Base-by-base conservation (phyloP, 2,329 filamentous ascomycete species). In the Daldinia sp. region DNA sequence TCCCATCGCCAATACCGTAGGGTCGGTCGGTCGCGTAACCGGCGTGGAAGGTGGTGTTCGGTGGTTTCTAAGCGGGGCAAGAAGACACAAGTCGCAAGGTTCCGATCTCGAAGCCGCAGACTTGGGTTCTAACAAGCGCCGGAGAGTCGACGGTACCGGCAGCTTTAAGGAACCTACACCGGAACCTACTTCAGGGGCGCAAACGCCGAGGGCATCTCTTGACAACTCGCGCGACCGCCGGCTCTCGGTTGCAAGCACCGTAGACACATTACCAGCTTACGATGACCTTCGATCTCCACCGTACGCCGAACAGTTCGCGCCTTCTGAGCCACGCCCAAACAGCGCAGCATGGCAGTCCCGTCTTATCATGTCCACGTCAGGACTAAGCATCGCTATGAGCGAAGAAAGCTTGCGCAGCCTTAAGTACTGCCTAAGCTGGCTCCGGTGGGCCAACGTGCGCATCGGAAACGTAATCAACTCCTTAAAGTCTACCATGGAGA, bases 331-430 rank as follows among this genome's bases (percentile, higher is more conserved):
- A 4, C 71, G 71, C 11, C 66, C 71, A 7, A 66, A 68, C 45
- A 70, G 69, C 41, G 67, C 70, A 25, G 74, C 82, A 72, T 96
- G 93, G 93, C 92, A 91, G 64, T 92, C 91, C 9, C 88, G 93
- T 11, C 81, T 97, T 15, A 91, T 97, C 68, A 91, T 96, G 75
- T 94, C 92, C 4, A 97, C 94, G 0, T 96, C 93, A 0, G 94
- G 93, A 0, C 84, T 98, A 0, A 93, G 93, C 66, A 90, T 96
- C 13, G 93, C 95, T 0, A 93, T 99, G 85, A 96, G 91, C 71
- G 90, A 96, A 15, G 90, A 95, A 72, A 96, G 92, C 19, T 80
- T 97, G 7, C 87, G 89, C 52, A 95, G 90, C 64, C 80, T 99
- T 39, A 93, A 92, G 70, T 94, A 93, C 71, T 97, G 94, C 67